phyloP scores from a whole-genome alignment of 371 early-diverging fungal species.

The Mortierella polycephala region DNA sequence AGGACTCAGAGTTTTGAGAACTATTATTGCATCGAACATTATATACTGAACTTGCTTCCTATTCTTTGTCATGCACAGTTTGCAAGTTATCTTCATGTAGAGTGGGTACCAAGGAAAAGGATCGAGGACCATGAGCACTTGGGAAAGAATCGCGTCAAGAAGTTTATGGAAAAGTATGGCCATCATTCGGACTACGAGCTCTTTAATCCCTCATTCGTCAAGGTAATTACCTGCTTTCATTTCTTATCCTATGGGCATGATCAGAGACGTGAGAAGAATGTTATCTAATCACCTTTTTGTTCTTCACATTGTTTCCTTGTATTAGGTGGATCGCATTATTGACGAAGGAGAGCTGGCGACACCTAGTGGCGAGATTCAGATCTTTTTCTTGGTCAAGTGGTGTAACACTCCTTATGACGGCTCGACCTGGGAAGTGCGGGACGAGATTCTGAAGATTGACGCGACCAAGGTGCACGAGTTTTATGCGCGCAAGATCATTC shows the following conservation, averaged over 20 bases:
- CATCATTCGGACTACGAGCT: constrained; percentile 63
- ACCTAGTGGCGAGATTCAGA: constrained; percentile 63
- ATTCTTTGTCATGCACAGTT: constrained; percentile 55
- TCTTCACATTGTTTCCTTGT: not conserved
- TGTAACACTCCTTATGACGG: constrained; percentile 87
- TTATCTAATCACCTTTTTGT: not conserved
- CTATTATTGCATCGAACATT: not conserved
- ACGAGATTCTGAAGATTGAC: constrained; percentile 65
- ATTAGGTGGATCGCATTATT: constrained; percentile 80
- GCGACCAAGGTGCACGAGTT: constrained; percentile 62
- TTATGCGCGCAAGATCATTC: constrained; percentile 61
- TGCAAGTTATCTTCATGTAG: constrained; percentile 83
- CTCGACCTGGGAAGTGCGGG: constrained; percentile 89
- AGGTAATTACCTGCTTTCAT: not conserved
- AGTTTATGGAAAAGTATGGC: constrained; percentile 78
- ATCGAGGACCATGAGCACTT: constrained; percentile 75
- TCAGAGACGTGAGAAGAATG: not conserved
- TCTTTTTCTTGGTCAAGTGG: constrained; percentile 94
- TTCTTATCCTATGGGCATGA: not conserved
- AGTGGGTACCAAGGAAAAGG: constrained; percentile 79
- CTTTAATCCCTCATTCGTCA: constrained; percentile 63
- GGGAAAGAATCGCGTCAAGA: constrained; percentile 83
- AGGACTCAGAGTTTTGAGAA: not conserved
- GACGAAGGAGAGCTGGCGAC: constrained; percentile 84
- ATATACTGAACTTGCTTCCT: not conserved